phyloP scores from a whole-genome alignment of 2,329 filamentous ascomycete species.

The Fusarium haematococcum region DNA sequence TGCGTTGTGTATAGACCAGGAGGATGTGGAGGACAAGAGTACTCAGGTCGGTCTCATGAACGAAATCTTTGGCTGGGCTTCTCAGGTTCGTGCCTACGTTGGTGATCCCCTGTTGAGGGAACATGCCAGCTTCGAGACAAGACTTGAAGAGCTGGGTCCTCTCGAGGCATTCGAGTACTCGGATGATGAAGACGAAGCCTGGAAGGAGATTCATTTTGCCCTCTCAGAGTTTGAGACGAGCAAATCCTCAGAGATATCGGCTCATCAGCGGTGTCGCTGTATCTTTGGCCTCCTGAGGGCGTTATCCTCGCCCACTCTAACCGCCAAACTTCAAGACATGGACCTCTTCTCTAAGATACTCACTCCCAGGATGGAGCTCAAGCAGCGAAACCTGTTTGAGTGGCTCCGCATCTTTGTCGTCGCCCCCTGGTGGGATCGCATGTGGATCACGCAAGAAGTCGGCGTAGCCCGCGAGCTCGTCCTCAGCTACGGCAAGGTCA shows the following conservation, averaged over 20 bases:
- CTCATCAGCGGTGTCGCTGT: slow-evolving; percentile 23
- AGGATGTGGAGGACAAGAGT: slow-evolving; percentile 38
- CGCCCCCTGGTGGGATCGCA: slow-evolving; percentile 39
- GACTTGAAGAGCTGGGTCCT: slow-evolving; percentile 12
- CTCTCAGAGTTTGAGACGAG: slow-evolving; percentile 14
- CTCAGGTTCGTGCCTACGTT: slow-evolving; percentile 29
- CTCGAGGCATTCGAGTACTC: slow-evolving; percentile 19
- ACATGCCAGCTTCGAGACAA: slow-evolving; percentile 6
- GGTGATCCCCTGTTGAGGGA: slow-evolving; percentile 18
- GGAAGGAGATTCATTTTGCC: slow-evolving; percentile 5
- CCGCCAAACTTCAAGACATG: slow-evolving; percentile 1
- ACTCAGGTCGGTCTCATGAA: slow-evolving; percentile 40
- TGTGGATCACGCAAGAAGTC: slow-evolving; percentile 39
- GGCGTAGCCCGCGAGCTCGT: slow-evolving; percentile 29
- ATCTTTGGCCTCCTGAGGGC: slow-evolving; percentile 22
- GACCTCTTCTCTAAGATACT: slow-evolving; percentile 5
- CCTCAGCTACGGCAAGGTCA: slow-evolving; percentile 27
- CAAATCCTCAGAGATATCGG: not conserved
- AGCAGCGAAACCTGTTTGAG: slow-evolving; percentile 30
- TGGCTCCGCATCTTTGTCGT: slow-evolving; percentile 32
- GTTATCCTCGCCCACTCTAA: slow-evolving; percentile 5
- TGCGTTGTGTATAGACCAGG: slow-evolving; percentile 44
- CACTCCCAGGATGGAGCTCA: slow-evolving; percentile 7
- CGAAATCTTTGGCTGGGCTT: slow-evolving; percentile 39
- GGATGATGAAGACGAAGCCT: not conserved